These are phyloP conservation scores for Arctium lappa DNA, from an alignment of 129 eudicot species.

Conservation along the genomic window DNA sequence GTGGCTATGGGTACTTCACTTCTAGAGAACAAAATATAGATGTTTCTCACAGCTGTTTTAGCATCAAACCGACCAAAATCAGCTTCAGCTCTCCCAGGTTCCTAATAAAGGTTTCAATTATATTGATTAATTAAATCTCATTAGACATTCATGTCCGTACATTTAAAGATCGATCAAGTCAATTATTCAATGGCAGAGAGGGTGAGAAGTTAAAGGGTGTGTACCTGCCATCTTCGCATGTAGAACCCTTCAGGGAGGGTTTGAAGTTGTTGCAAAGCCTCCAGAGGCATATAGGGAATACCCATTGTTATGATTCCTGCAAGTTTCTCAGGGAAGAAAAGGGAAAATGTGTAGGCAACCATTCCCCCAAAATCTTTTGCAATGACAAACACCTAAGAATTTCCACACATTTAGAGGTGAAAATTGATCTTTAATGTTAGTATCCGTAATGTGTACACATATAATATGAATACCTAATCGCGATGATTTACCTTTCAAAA, in stretches of 20 bases:
- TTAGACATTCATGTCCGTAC: not conserved
- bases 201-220: not conserved
- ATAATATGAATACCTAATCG: not conserved
- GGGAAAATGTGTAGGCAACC: constrained; percentile 25
- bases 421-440: not conserved
- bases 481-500: not conserved
- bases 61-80: constrained; percentile 50
- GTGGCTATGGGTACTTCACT: constrained; percentile 47
- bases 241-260: constrained; percentile 49
- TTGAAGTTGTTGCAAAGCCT: not conserved
- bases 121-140: not conserved
- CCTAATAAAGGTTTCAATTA: constrained; percentile 8
- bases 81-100: constrained; percentile 57
- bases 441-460: not conserved
- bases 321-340: constrained; percentile 31
- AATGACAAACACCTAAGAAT: constrained; percentile 19
- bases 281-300: constrained; percentile 29
- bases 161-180: not conserved
- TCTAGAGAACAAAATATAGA: constrained; percentile 41
- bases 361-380: constrained; percentile 46
- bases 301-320: constrained; percentile 37
- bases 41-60: constrained; percentile 41
- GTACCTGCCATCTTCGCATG: constrained; percentile 45
- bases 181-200: not conserved
- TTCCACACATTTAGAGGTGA: not conserved